Conservation (phyloP, 495 filamentous ascomycete species). For the Penicillium silybi region DNA sequence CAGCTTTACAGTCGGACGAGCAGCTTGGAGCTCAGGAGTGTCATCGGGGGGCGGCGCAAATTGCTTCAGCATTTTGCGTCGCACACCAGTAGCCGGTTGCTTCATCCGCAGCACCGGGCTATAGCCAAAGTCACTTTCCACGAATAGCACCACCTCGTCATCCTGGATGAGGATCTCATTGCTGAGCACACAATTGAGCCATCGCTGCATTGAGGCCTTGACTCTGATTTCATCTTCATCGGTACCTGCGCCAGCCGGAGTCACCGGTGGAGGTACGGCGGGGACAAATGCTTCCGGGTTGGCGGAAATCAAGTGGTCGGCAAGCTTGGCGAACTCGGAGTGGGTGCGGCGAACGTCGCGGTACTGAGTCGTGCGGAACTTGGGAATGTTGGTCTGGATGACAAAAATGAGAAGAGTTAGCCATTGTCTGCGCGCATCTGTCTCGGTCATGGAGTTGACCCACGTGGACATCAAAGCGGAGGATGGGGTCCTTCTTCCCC, state of each 20-base stretch:
- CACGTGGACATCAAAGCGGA: conserved; percentile 97
- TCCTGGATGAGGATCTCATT: conserved; percentile 93
- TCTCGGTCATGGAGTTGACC: conserved; percentile 21
- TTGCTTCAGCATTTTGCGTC: conserved; percentile 93
- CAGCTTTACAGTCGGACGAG: conserved; percentile 85
- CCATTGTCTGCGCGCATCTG: neutral
- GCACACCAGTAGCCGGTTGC: conserved; percentile 94
- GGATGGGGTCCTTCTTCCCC: conserved; percentile 89
- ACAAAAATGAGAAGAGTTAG: conserved; percentile 4
- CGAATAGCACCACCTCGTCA: conserved; percentile 94
- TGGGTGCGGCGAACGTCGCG: conserved; percentile 94
- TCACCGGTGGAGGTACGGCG: conserved; percentile 86
- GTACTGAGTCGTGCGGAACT: conserved; percentile 96
- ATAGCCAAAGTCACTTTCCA: conserved; percentile 97
- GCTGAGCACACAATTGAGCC: conserved; percentile 87
- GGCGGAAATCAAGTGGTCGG: conserved; percentile 88
- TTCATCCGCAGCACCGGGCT: conserved; percentile 92
- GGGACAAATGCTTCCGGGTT: conserved; percentile 98
- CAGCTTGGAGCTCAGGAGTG: conserved; percentile 87
- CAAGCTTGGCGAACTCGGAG: conserved; percentile 91
- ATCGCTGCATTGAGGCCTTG: conserved; percentile 84
- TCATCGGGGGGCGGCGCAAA: conserved; percentile 98
- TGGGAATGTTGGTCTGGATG: conserved; percentile 87
- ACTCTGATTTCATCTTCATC: conserved; percentile 93
- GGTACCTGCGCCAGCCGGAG: conserved; percentile 90